phyloP scores from a whole-genome alignment of 805 yeast genomes.

The Yarrowia alimentaria region DNA sequence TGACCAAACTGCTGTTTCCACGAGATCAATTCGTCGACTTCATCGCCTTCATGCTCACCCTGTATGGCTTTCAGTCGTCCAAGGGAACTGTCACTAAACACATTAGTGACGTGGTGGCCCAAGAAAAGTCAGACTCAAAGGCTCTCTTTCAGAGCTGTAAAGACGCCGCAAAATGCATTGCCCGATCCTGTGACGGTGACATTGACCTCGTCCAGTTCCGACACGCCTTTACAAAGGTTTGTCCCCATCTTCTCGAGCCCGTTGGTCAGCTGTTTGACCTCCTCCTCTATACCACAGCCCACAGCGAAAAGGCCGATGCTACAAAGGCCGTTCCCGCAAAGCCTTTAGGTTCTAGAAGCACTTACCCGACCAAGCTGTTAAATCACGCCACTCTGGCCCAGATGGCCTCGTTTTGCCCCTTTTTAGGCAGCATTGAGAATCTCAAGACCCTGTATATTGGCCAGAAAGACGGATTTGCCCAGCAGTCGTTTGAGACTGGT shows the following conservation, averaged over 20 bases:
- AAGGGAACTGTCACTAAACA: constrained; percentile 12
- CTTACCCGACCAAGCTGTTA: constrained; percentile 43
- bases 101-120: constrained; percentile 2
- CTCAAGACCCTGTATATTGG: constrained; percentile 68
- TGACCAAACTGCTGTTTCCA: background rate
- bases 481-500: constrained; percentile 79
- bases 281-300: constrained; percentile 41
- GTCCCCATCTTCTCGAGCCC: constrained; percentile 48
- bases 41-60: constrained; percentile 4
- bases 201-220: constrained; percentile 26
- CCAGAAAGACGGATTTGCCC: constrained; percentile 77
- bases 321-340: constrained; percentile 7
- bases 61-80: constrained; percentile 10
- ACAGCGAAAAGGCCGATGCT: constrained; percentile 26
- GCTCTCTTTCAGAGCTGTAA: background rate
- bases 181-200: constrained; percentile 6
- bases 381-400: constrained; percentile 45
- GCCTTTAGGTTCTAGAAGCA: constrained; percentile 15
- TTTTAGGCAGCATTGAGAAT: constrained; percentile 32
- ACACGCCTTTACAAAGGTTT: constrained; percentile 31
- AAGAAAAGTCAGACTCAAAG: constrained; percentile 5
- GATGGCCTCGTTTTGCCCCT: constrained; percentile 43
- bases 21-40: constrained; percentile 8
- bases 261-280: constrained; percentile 47
- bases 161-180: background rate